Evolutionary conservation across 23 red algal species (phyloP), one percentile per base, ranked within the genome.

Genomic region (Cyanidiococcus yangmingshanensis): DNA sequence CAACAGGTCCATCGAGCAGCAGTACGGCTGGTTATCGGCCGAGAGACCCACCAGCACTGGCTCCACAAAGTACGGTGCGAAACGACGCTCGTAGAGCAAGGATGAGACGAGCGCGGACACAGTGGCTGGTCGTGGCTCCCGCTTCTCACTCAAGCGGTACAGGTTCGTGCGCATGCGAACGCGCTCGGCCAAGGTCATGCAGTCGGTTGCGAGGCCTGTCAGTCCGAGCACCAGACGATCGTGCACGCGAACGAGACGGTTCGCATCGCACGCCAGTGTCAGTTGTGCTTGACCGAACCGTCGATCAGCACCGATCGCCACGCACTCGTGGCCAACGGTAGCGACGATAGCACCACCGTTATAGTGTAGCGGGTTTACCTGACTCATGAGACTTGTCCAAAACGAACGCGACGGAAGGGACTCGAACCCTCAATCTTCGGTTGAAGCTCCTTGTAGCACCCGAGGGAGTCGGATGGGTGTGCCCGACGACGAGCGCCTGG

Each of bases 41-140:
- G 21, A 25, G 16, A 71, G 27, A 26, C 94, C 94, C 39, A 86
- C 94, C 33, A 98, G 87, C 30, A 98, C 89, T 1, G 87, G 88
- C 59, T 98, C 94, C 34, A 87, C 80, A 78, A 98, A 98, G 76
- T 98, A 98, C 50, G 94, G 94, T 31, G 81, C 84, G 68, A 98
- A 98, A 2, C 94, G 84, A 79, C 89, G 90, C 38, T 79, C 86
- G 75, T 98, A 98, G 24, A 98, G 75, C 59, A 88, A 89, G 1
- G 94, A 89, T 1, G 94, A 89, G 0, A 91, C 94, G 17, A 98
- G 58, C 67, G 68, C 87, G 1, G 94, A 68, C 75, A 98, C 89
- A n/a, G 94, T 92, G 25, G 40, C 54, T 3, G 94, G 94, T 50
- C 83, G 84, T 58, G 91, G 90, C 75, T 79, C 68, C 32, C 94